Evolutionary conservation across 768 basidiomycete genomes (phyloP).

Genomic region (Cyclocybe aegerita): DNA sequence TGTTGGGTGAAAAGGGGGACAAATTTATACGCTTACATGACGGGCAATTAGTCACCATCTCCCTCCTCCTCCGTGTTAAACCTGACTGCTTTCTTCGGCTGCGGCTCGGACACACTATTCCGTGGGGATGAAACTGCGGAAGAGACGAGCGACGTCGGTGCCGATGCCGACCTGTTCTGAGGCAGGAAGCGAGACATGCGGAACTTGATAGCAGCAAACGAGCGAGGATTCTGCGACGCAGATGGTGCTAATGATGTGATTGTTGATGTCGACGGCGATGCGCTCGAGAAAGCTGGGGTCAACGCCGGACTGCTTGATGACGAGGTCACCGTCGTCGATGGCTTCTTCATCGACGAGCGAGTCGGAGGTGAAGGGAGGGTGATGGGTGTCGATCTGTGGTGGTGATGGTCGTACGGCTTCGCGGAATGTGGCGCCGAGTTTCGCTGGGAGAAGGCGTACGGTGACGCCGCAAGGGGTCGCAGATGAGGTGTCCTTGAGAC

Average conservation of each 20-base stretch:
- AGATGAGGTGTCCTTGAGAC: constrained; percentile 75
- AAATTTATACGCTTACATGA: background rate
- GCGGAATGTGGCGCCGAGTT: constrained; percentile 24
- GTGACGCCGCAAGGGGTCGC: constrained; percentile 36
- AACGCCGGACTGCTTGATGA: constrained; percentile 35
- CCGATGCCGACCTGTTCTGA: constrained; percentile 39
- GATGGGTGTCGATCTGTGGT: constrained; percentile 26
- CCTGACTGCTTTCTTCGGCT: constrained; percentile 59
- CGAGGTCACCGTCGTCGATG: constrained; percentile 35
- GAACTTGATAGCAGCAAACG: constrained; percentile 37
- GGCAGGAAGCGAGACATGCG: constrained; percentile 56
- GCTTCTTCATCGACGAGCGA: constrained; percentile 67
- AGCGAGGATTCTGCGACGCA: constrained; percentile 24
- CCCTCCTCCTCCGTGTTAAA: constrained; percentile 48
- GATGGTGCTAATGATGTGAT: constrained; percentile 41
- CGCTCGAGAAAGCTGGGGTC: constrained; percentile 32
- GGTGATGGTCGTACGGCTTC: constrained; percentile 21
- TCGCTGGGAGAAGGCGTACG: constrained; percentile 31
- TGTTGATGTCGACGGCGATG: constrained; percentile 51
- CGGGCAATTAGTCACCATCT: constrained; percentile 12
- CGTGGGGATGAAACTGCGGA: constrained; percentile 38
- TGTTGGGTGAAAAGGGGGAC: background rate
- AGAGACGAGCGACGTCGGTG: constrained; percentile 30
- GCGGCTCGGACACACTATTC: constrained; percentile 30
- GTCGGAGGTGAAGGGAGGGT: constrained; percentile 53